These are phyloP conservation scores for Ceratobasidium sp. DNA, from an alignment of 1,284 basidiomycete species.

Conservation along the genomic window DNA sequence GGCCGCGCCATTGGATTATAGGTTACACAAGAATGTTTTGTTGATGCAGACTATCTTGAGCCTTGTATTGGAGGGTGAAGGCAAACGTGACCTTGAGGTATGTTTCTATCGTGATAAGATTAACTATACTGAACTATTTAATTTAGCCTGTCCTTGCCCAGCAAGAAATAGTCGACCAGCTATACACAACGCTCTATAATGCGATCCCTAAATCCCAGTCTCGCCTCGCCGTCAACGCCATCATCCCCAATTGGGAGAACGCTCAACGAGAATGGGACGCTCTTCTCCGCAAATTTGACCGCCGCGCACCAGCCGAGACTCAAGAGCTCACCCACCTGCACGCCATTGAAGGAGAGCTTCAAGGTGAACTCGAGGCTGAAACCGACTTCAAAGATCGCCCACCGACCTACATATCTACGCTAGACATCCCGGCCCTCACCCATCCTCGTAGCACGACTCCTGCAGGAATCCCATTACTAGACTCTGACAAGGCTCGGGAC, in stretches of 20 bases:
- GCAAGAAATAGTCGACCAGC: constrained; percentile 8
- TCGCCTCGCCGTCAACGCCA: constrained; percentile 9
- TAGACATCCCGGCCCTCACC: constrained; percentile 17
- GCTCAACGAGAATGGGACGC: constrained; percentile 28
- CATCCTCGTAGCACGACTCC: background rate
- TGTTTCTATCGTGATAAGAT: background rate
- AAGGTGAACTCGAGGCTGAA: constrained; percentile 18
- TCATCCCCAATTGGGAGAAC: constrained; percentile 26
- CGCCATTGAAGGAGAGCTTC: constrained; percentile 9
- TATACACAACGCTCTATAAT: constrained; percentile 17
- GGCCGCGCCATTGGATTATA: constrained; percentile 23
- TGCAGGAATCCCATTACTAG: background rate
- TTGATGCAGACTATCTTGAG: constrained; percentile 52
- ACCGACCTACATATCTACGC: constrained; percentile 27
- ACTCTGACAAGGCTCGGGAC: background rate
- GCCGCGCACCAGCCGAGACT: background rate
- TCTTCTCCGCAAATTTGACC: constrained; percentile 6
- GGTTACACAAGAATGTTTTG: constrained; percentile 39
- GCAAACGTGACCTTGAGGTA: constrained; percentile 10
- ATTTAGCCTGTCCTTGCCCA: background rate
- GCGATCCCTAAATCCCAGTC: constrained; percentile 8
- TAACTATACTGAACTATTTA: background rate
- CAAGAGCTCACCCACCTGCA: constrained; percentile 8
- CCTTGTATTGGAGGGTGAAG: constrained; percentile 45
- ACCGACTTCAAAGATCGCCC: constrained; percentile 8